phyloP scores from a whole-genome alignment of 2,329 filamentous ascomycete genomes.

The Xylariaceae sp. region DNA sequence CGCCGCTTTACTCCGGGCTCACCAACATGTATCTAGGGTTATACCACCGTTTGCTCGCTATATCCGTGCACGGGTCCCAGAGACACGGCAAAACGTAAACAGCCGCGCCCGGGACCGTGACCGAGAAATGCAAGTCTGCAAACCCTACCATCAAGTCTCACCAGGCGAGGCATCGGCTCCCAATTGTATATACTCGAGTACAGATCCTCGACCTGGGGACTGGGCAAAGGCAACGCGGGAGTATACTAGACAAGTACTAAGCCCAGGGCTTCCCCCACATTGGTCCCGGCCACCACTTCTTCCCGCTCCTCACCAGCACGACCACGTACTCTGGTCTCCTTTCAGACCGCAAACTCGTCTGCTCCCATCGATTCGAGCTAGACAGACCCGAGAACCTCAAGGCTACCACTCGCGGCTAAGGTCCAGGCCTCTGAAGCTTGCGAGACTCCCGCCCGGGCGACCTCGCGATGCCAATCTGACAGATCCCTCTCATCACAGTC shows the following conservation, averaged over 20 bases:
- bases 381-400: no score
- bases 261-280: constrained; percentile 37
- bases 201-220: constrained; percentile 43
- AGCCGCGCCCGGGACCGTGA: no score
- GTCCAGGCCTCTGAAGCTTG: no score
- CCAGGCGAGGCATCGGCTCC: constrained; percentile 14
- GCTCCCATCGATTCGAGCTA: no score
- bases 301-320: constrained; percentile 34
- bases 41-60: constrained; percentile 31
- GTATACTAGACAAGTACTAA: constrained; percentile 37
- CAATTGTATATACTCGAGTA: constrained; percentile 44
- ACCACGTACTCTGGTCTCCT: constrained; percentile 47
- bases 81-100: no score
- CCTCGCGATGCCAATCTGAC: no score
- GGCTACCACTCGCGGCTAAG: no score
- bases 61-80: no score
- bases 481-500: no score
- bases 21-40: constrained; percentile 38
- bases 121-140: background rate
- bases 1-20: constrained; percentile 35
- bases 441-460: no score
- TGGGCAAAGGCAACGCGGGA: constrained; percentile 44
- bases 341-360: no score
- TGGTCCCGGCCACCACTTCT: constrained; percentile 39
- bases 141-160: background rate